Percentiles rank a stretch among this genome's conserved stretches.
phyloP scores from a whole-genome alignment of 31 red algal genomes.

The Bonnemaisonia californica region DNA sequence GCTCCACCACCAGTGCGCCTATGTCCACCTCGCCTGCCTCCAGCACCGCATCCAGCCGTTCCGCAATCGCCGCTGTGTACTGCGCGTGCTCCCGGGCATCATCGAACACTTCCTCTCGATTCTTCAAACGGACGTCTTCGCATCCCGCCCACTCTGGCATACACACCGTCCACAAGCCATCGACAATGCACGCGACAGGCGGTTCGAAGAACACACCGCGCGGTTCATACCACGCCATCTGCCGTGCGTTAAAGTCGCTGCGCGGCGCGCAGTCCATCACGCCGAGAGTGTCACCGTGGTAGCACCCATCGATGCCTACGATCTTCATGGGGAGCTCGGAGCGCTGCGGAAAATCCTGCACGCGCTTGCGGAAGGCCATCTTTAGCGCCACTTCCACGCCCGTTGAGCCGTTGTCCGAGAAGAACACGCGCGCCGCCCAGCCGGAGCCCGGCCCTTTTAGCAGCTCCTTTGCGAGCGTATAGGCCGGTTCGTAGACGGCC shows the following conservation, averaged over 20 bases:
- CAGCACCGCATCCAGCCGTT: constrained; percentile 25
- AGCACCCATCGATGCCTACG: constrained; percentile 78
- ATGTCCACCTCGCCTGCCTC: constrained; percentile 21
- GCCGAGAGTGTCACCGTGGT: constrained; percentile 99
- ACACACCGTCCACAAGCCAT: constrained; percentile 77
- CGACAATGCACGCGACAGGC: constrained; percentile 37
- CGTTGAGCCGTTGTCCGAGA: constrained; percentile 93
- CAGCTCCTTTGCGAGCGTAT: constrained; percentile 57
- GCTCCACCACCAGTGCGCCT: constrained; percentile 83
- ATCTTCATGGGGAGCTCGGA: constrained; percentile 45
- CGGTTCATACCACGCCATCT: constrained; percentile 92
- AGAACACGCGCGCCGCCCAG: constrained; percentile 94
- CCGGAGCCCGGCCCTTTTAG: constrained; percentile 67
- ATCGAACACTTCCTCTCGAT: constrained; percentile 41
- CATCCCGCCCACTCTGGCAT: constrained; percentile 36
- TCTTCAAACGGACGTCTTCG: constrained; percentile 14
- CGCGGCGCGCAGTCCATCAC: constrained; percentile 92
- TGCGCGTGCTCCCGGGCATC: background rate
- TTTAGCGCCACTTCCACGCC: constrained; percentile 98
- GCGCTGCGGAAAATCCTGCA: constrained; percentile 22
- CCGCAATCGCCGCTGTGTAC: constrained; percentile 36
- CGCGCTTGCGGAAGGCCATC: constrained; percentile 92
- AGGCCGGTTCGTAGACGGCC: constrained; percentile 71
- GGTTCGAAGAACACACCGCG: constrained; percentile 82
- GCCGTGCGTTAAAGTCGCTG: constrained; percentile 81